Base-by-base conservation (phyloP, 192 early-diverging fungal species). In the Paraglomus brasilianum region DNA sequence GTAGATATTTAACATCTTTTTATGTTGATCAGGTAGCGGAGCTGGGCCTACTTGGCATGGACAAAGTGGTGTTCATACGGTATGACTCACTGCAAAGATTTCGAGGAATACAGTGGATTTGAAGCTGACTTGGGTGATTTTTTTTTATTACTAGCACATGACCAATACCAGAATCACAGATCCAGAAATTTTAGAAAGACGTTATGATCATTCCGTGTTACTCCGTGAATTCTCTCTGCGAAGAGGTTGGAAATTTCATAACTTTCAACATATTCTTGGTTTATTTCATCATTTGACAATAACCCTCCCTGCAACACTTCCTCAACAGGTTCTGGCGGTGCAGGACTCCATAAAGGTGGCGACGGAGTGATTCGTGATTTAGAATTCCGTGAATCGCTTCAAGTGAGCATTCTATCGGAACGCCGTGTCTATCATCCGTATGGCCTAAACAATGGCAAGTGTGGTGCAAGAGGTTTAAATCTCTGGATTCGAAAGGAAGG, bases 91-190 rank as follows among this genome's bases (percentile, higher is more conserved):
- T 42, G 57, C 48, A n/a, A 46, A 4, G 19, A 10, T 13, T 68
- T 40, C 11, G 36, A 66, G 22, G 8, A 11, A 41, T 19, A 6
- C 1, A 53, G 11, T 8, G 45, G 21, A 52, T 42, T 1, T 41
- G 7, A 15, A 38, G 41, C 30, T 30, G 3, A 30, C 3, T 30
- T 30, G n/a, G n/a, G 55, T 38, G 13, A 55, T 69, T 52, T 53
- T 48, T 43, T 46, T 36, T 6, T 57, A 22, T 52, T 53, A 30
- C 14, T 75, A 84, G 62, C 93, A 96, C 73, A 95, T 96, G 94
- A 98, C 96, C 39, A 98, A 98, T 73, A 98, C 96, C 0, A 84
- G 95, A 19, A 97, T 96, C 71, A 98, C 96, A 1, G 96, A 98
- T 77, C 94, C 95, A 0, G 96, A 97, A 78, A 95, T 96, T 55